A percentile compares a stretch with the other conserved stretches of the same genome.
Conservation (phyloP, 1,139 yeast genomes). For the Suhomyces yuchorum region DNA sequence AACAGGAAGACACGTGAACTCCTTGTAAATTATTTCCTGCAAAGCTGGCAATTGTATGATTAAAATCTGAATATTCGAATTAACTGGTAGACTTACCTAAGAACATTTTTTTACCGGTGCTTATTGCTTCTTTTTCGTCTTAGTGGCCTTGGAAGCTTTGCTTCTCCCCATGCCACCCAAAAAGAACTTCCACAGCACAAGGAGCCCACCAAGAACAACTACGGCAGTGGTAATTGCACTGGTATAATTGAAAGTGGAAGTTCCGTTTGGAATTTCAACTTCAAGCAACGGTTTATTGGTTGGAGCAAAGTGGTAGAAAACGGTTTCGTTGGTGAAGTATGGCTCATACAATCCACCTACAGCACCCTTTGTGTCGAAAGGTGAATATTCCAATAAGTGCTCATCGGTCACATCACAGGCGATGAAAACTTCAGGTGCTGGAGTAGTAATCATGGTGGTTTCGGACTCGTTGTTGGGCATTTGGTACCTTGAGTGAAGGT, state of each 20-base stretch:
- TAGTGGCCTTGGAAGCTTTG: neutral
- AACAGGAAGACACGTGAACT: neutral
- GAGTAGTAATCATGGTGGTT: slow-evolving; percentile 15
- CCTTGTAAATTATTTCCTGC: too few species aligned
- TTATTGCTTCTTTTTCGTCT: slow-evolving; percentile 10
- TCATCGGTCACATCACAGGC: slow-evolving; percentile 37
- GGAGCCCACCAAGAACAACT: slow-evolving; percentile 15
- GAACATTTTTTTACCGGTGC: too few species aligned
- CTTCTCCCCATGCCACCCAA: neutral
- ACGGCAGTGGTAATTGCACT: slow-evolving; percentile 21
- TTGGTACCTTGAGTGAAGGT: slow-evolving; percentile 45
- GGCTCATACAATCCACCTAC: slow-evolving; percentile 41
- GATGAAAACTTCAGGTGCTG: slow-evolving; percentile 32
- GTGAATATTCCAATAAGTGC: slow-evolving; percentile 34
- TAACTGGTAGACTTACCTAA: too few species aligned
- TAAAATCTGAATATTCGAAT: too few species aligned
- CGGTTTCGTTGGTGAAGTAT: slow-evolving; percentile 45
- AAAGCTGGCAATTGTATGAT: too few species aligned
- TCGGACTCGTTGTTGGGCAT: slow-evolving; percentile 23
- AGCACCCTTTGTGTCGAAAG: slow-evolving; percentile 34
- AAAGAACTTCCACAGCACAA: slow-evolving; percentile 13
- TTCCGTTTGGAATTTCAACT: slow-evolving; percentile 27
- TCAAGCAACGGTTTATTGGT: slow-evolving; percentile 5
- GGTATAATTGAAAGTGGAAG: slow-evolving; percentile 19
- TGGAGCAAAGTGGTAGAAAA: slow-evolving; percentile 37